Percentiles rank a stretch among this genome's conserved stretches.
These are phyloP conservation scores for Pseudogymnoascus sp. DNA, from an alignment of 2,329 filamentous ascomycete species.

Conservation along the genomic window DNA sequence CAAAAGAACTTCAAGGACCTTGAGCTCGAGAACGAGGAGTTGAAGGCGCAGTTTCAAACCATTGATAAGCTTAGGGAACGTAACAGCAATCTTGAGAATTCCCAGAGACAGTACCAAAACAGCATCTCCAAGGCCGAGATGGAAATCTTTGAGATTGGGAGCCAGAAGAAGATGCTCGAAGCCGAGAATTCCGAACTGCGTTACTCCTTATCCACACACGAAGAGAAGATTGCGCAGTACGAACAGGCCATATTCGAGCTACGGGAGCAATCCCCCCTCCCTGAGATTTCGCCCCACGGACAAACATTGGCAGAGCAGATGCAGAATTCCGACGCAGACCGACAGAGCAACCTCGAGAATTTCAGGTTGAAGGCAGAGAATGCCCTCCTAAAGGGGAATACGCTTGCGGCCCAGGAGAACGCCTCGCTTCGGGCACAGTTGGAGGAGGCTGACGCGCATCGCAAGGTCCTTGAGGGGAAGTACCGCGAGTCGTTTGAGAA, in stretches of 20 bases:
- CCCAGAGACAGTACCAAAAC: constrained; percentile 32
- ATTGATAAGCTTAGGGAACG: constrained; percentile 25
- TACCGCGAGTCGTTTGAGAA: constrained; percentile 53
- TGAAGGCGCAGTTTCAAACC: constrained; percentile 40
- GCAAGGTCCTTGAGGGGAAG: constrained; percentile 45
- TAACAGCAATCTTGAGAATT: constrained; percentile 28
- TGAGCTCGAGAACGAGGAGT: constrained; percentile 46
- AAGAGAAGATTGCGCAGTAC: constrained; percentile 37
- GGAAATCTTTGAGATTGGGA: constrained; percentile 28
- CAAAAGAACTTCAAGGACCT: constrained; percentile 50
- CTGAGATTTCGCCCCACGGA: neutral
- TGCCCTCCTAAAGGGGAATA: constrained; percentile 47
- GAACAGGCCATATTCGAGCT: constrained; percentile 44
- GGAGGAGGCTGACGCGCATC: constrained; percentile 45
- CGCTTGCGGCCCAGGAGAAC: constrained; percentile 47
- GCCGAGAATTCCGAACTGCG: constrained; percentile 32
- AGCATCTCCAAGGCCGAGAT: constrained; percentile 29
- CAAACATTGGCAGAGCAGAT: constrained; percentile 53
- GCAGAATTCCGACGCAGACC: constrained; percentile 33
- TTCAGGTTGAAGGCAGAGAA: constrained; percentile 57
- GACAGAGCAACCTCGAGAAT: constrained; percentile 38
- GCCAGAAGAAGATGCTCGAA: constrained; percentile 40
- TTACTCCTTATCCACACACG: constrained; percentile 25
- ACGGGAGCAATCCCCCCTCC: constrained; percentile 42
- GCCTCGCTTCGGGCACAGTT: constrained; percentile 48